phyloP scores from a whole-genome alignment of 805 yeast genomes.

The Cyberlindnera samutprakarnensis region DNA sequence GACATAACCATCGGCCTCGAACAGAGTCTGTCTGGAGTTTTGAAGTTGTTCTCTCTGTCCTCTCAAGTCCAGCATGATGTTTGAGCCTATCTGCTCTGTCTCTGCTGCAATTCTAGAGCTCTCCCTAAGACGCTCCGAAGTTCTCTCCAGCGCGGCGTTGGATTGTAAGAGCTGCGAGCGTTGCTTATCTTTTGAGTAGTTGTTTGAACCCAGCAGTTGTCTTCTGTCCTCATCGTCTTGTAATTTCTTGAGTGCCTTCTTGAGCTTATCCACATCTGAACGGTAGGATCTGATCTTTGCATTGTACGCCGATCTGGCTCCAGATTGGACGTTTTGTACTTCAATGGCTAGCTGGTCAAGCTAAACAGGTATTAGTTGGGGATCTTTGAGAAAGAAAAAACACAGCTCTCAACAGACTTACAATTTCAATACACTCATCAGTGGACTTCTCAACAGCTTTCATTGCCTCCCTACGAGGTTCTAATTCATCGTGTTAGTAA shows the following conservation, averaged over 20 bases:
- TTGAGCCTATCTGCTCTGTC: slow-evolving; percentile 87
- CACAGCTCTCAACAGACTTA: slow-evolving; percentile 15
- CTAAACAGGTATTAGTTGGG: slow-evolving; percentile 14
- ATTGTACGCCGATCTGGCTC: slow-evolving; percentile 61
- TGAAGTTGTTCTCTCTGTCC: slow-evolving; percentile 90
- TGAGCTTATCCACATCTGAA: slow-evolving; percentile 50
- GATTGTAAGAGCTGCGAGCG: slow-evolving; percentile 74
- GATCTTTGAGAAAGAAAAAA: not conserved
- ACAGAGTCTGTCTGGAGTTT: slow-evolving; percentile 77
- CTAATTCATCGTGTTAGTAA: slow-evolving; percentile 20
- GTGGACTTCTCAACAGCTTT: slow-evolving; percentile 56
- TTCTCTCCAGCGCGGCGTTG: slow-evolving; percentile 72
- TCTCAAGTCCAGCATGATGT: slow-evolving; percentile 78
- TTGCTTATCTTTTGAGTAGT: slow-evolving; percentile 44
- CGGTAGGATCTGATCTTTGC: slow-evolving; percentile 70
- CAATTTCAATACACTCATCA: slow-evolving; percentile 75
- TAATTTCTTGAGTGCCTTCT: slow-evolving; percentile 44
- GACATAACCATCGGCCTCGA: slow-evolving; percentile 88
- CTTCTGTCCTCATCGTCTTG: slow-evolving; percentile 68
- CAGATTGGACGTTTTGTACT: slow-evolving; percentile 74
- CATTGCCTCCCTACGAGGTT: slow-evolving; percentile 45
- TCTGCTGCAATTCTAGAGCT: slow-evolving; percentile 88
- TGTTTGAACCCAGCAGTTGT: slow-evolving; percentile 57
- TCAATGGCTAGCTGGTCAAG: slow-evolving; percentile 85
- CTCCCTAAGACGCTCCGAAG: slow-evolving; percentile 77